Percentiles rank a stretch among this genome's conserved stretches.
phyloP scores from a whole-genome alignment of 2,329 filamentous ascomycete genomes.

The Escovopsis sp. region DNA sequence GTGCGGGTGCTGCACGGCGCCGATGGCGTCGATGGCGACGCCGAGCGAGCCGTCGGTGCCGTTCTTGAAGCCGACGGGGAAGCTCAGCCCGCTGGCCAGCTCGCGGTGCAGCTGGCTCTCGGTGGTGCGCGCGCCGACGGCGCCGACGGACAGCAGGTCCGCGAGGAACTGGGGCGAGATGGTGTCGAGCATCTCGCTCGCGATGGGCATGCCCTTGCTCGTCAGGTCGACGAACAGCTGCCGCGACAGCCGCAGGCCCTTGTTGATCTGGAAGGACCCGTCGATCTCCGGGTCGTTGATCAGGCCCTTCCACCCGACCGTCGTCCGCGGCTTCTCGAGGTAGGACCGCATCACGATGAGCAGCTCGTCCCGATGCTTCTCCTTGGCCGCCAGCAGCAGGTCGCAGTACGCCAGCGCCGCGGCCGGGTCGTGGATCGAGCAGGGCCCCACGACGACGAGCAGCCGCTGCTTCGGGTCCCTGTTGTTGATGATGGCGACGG shows the following conservation, averaged over 20 bases:
- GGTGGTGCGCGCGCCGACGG: conserved; percentile 89
- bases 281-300: conserved; percentile 99
- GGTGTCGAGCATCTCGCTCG: conserved; percentile 95
- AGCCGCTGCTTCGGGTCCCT: conserved; percentile 45
- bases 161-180: conserved; percentile 95
- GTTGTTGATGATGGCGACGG: conserved; percentile 53
- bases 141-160: conserved; percentile 80
- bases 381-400: conserved; percentile 62
- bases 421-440: conserved; percentile 89
- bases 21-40: conserved; percentile 91
- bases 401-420: conserved; percentile 90
- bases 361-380: conserved; percentile 79
- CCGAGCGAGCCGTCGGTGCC: conserved; percentile 83
- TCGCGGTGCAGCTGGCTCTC: conserved; percentile 94
- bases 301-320: conserved; percentile 95
- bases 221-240: conserved; percentile 92
- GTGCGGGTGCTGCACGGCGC: conserved; percentile 79
- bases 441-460: conserved; percentile 76
- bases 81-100: conserved; percentile 81
- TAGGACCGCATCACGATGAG: conserved; percentile 96
- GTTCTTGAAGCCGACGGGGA: conserved; percentile 99
- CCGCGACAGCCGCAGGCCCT: conserved; percentile 73
- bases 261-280: conserved; percentile 98
- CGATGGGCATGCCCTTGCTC: conserved; percentile 83
- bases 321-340: conserved; percentile 95